A percentile compares a stretch with the other conserved stretches of the same genome.
phyloP scores from a whole-genome alignment of 768 basidiomycete species.

The Collybia sordida region DNA sequence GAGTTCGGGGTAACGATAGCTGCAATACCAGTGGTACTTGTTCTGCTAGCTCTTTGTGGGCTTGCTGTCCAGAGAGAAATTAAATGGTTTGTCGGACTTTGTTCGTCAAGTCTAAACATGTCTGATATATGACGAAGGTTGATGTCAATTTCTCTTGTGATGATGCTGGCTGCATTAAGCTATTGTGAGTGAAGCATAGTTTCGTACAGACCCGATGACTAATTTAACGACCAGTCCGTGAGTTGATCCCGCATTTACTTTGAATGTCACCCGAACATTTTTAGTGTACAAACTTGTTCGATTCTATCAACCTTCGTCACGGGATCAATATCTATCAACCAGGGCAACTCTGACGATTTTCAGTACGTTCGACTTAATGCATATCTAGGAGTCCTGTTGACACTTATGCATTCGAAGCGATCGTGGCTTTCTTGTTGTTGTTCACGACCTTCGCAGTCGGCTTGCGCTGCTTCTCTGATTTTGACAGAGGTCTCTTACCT shows the following conservation, averaged over 20 bases:
- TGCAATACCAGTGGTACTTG: slow-evolving; percentile 78
- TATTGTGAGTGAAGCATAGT: slow-evolving; percentile 60
- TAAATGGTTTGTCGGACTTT: slow-evolving; percentile 51
- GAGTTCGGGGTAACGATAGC: slow-evolving; percentile 84
- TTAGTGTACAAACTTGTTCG: slow-evolving; percentile 84
- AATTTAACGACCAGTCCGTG: slow-evolving; percentile 32
- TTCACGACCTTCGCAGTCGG: slow-evolving; percentile 76
- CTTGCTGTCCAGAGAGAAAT: slow-evolving; percentile 79
- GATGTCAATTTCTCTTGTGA: slow-evolving; percentile 66
- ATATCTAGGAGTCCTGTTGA: not conserved
- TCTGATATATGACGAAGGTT: slow-evolving; percentile 41
- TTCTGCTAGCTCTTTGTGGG: slow-evolving; percentile 63
- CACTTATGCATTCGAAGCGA: slow-evolving; percentile 41
- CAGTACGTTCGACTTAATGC: slow-evolving; percentile 47
- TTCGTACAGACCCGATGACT: too few species aligned
- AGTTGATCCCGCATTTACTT: slow-evolving; percentile 13
- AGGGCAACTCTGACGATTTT: slow-evolving; percentile 79
- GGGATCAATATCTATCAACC: slow-evolving; percentile 62
- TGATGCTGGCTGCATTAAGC: slow-evolving; percentile 76
- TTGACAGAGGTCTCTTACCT: slow-evolving; percentile 72
- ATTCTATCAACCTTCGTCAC: slow-evolving; percentile 67
- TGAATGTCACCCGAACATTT: slow-evolving; percentile 5
- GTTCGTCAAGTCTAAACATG: not conserved
- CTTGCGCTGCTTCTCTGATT: slow-evolving; percentile 77
- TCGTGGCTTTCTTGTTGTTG: slow-evolving; percentile 73